These are phyloP conservation scores for Annulohypoxylon moriforme DNA, from an alignment of 495 filamentous ascomycete species.

Conservation along the genomic window DNA sequence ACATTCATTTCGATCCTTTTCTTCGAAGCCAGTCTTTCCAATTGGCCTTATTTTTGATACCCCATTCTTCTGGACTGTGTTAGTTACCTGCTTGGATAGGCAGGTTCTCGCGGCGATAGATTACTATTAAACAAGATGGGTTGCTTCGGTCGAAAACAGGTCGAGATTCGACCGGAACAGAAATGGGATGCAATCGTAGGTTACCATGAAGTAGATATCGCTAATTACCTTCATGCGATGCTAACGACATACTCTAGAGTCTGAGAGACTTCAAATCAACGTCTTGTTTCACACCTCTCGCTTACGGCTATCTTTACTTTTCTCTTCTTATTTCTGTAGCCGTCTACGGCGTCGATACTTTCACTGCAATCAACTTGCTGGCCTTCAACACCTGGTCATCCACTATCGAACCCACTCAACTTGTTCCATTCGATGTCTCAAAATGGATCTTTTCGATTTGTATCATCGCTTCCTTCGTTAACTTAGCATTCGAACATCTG, in stretches of 20 bases:
- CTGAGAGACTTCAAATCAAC: conserved; percentile 87
- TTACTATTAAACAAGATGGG: conserved; percentile 66
- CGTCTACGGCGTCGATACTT: conserved; percentile 90
- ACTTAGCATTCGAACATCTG: conserved; percentile 80
- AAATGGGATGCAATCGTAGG: conserved; percentile 96
- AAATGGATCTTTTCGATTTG: conserved; percentile 93
- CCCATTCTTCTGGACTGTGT: conserved; percentile 31
- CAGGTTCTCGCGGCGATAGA: conserved; percentile 20
- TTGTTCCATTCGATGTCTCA: conserved; percentile 71
- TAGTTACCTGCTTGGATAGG: conserved; percentile 29
- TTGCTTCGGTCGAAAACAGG: conserved; percentile 75
- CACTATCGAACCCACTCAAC: conserved; percentile 52
- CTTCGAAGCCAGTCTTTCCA: conserved; percentile 31
- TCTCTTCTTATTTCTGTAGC: conserved; percentile 81
- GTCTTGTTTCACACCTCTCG: conserved; percentile 78
- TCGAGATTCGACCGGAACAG: conserved; percentile 77
- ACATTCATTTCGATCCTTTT: conserved; percentile 40
- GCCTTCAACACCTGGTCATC: conserved; percentile 80
- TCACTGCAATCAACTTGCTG: conserved; percentile 90
- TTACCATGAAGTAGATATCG: conserved; percentile 18
- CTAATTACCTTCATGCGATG: conserved; percentile 2
- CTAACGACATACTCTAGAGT: conserved; percentile 65
- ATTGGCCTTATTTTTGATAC: conserved; percentile 49
- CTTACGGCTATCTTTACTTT: conserved; percentile 86
- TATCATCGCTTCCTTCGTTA: conserved; percentile 85